Percentiles rank a stretch among this genome's conserved stretches.
These are phyloP conservation scores for Berkeleyomyces rouxiae DNA, from an alignment of 2,329 filamentous ascomycete species.

Conservation along the genomic window DNA sequence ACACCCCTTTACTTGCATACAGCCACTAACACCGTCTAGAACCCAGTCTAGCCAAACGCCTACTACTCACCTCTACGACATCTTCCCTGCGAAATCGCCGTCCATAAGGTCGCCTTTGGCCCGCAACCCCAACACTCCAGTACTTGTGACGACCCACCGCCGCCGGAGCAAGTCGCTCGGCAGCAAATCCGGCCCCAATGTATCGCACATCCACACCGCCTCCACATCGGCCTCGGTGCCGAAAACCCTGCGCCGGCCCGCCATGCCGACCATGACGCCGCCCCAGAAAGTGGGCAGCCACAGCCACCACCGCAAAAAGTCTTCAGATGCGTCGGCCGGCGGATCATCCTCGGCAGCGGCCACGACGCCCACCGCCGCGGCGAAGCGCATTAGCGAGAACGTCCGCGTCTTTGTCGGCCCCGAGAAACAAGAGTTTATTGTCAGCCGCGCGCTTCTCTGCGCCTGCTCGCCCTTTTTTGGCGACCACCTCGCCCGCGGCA, in stretches of 20 bases:
- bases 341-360: background rate
- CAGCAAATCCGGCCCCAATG: conserved; percentile 2
- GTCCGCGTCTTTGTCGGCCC: conserved; percentile 28
- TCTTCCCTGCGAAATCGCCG: conserved; percentile 1
- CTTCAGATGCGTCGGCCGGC: background rate
- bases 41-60: background rate
- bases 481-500: conserved; percentile 26
- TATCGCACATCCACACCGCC: conserved; percentile 1
- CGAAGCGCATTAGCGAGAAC: conserved; percentile 13
- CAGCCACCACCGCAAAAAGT: background rate
- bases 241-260: conserved; percentile 1
- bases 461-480: conserved; percentile 32
- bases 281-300: background rate
- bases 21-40: background rate
- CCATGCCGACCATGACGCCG: background rate
- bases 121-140: background rate
- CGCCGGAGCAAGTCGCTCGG: conserved; percentile 2
- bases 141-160: background rate
- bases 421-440: conserved; percentile 25
- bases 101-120: background rate
- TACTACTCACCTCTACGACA: conserved; percentile 4
- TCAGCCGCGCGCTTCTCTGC: conserved; percentile 31
- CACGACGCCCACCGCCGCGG: background rate
- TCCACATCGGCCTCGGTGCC: background rate
- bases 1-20: background rate